Base-by-base conservation (phyloP, 495 filamentous ascomycete genomes). In the Amniculicola lignicola region DNA sequence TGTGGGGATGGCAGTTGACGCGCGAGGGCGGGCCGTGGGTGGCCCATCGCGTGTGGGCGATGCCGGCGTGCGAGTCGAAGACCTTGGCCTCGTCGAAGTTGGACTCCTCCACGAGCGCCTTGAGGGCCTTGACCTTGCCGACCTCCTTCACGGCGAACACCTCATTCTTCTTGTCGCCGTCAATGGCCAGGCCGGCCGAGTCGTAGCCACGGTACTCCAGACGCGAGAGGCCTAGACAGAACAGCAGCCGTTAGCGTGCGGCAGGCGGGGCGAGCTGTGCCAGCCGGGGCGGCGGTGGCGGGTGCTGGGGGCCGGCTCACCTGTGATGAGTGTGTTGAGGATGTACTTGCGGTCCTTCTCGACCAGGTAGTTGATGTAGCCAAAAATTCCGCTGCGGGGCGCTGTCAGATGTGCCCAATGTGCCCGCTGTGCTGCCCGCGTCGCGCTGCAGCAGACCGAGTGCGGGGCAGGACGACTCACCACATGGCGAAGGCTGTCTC, bases 131-230 rank as follows among this genome's bases (percentile, higher is more conserved):
- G 46, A 98, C 93, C 82, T 98, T 98, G 75, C 93, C 93, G 29
- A 98, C 93, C 74, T 97, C 94, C 78, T 98, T 98, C 81, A 89
- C 97, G 22, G 94, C 91, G 64, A 88, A 82, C 58, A 98, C 90
- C 77, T 96, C 89, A 58, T 95, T 91, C 79, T 95, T 95, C 81
- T 95, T 96, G 82, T 97, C 87, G 55, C 94, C 93, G 73, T 98
- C 94, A 54, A 98, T 79, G 61, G 91, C 93, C 55, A 98, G 77
- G 72, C 93, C 93, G 55, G 93, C 94, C 54, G 92, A 96, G 72
- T 98, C 93, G 71, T 98, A 97, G 50, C 91, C 91, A 68, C 91
- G 88, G 74, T 96, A 96, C 73, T 96, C 91, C 61, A 96, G 84
- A 67, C 89, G 82, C 27, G 83, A 82, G 51, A 94, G 84, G 63